Evolutionary conservation across 345 rosid species (phyloP), one percentile per base, ranked within the genome.

Genomic region (Eucalyptus paniculata): DNA sequence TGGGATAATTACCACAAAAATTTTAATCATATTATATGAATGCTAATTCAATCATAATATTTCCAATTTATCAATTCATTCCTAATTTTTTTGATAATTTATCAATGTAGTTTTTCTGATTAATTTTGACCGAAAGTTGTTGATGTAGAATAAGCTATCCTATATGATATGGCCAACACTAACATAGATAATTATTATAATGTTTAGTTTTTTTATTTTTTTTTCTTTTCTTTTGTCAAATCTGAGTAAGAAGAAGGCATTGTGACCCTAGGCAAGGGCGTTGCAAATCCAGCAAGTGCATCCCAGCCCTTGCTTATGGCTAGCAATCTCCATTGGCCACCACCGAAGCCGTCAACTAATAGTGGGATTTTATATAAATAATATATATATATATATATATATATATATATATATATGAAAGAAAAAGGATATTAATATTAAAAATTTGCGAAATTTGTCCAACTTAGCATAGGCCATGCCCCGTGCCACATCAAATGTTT

Each of bases 111-210:
- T 67, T 32, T 7, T 67, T 7, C 21, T 34, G 0, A 4, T 67
- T 16, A 67, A 67, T 67, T 67, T 67, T 32, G 11, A n/a, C 6
- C 0, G 3, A 1, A 67, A 67, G 8, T 65, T 18, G 0, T 2
- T 4, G 1, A 67, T 7, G 6, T 32, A 15, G 21, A 67, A n/a
- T 17, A 7, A n/a, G 3, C 1, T 8, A 2, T 67, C 23, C 0
- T 65, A 14, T 7, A 15, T 30, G 5, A 3, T 9, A 67, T 17
- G 40, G 6, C 3, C 17, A 0, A 28, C 9, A 12, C 0, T 3
- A 0, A 3, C n/a, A 26, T 60, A 26, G 8, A 60, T 26, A 60
- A 26, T 6, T 60, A 11, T 26, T 60, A 60, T 26, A 60, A 60
- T 60, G 7, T 6, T 62, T 28, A 60, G 2, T 60, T 60, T 12